Conservation (phyloP, 2,329 filamentous ascomycete species). For the Neopestalotiopsis rosae region DNA sequence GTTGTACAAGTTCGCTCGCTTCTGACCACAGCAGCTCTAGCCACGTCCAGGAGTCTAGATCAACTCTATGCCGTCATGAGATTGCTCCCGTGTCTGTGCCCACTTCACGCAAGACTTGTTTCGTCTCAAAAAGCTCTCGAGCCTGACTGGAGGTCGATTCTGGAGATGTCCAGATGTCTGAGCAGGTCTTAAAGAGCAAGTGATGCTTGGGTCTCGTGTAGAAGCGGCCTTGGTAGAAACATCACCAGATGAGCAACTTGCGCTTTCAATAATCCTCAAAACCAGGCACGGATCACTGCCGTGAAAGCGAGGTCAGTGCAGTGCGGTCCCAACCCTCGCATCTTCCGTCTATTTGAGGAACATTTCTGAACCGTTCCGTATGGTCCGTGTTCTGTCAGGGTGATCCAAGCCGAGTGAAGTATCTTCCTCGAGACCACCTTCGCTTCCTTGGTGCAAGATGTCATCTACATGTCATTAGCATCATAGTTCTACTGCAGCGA, state of each 20-base stretch:
- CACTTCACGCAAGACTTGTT: background rate
- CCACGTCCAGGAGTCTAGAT: background rate
- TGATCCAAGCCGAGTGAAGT: conserved; percentile 71
- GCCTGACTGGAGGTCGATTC: background rate
- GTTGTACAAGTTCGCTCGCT: background rate
- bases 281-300: background rate
- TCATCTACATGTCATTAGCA: conserved; percentile 54
- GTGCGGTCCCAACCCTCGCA: background rate
- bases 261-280: background rate
- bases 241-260: background rate
- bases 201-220: background rate
- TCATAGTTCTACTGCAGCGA: background rate
- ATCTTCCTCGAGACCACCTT: conserved; percentile 57
- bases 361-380: conserved; percentile 67
- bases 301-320: background rate
- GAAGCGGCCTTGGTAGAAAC: background rate
- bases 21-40: background rate
- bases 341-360: conserved; percentile 51
- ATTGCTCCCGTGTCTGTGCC: background rate
- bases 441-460: conserved; percentile 51
- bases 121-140: background rate
- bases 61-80: background rate
- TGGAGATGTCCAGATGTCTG: background rate
- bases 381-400: conserved; percentile 62
- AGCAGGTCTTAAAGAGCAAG: background rate